Conservation (phyloP, 257 asterid genomes). For the Nicotiana undulata region DNA sequence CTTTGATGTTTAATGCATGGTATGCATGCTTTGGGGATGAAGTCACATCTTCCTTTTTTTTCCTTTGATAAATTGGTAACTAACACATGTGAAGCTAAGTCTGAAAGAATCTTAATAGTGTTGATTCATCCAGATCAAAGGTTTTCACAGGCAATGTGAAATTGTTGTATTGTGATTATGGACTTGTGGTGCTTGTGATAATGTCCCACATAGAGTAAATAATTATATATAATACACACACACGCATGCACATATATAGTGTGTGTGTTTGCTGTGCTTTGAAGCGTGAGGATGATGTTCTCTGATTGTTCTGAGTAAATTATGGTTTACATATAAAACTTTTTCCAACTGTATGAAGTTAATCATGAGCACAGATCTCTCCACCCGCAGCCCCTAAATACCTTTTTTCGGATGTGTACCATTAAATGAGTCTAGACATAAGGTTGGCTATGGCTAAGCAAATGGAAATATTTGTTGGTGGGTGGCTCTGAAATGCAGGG, state of each 20-base stretch:
- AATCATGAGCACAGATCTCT: not conserved
- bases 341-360: not conserved
- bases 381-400: not conserved
- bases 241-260: too few species aligned
- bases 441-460: not conserved
- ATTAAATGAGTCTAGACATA: not conserved
- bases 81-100: not conserved
- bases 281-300: not conserved
- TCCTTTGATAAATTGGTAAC: not conserved
- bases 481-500: not conserved
- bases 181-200: not conserved
- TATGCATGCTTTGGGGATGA: not conserved
- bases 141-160: not conserved
- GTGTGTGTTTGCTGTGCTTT: too few species aligned
- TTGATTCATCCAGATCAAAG: not conserved
- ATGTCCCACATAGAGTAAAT: not conserved
- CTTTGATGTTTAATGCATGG: not conserved
- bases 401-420: not conserved
- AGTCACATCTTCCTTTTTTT: not conserved
- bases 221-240: too few species aligned
- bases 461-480: not conserved
- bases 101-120: not conserved
- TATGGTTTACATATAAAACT: not conserved
- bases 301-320: not conserved
- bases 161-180: not conserved